phyloP scores from a whole-genome alignment of 768 basidiomycete species.

The Boletus edulis region DNA sequence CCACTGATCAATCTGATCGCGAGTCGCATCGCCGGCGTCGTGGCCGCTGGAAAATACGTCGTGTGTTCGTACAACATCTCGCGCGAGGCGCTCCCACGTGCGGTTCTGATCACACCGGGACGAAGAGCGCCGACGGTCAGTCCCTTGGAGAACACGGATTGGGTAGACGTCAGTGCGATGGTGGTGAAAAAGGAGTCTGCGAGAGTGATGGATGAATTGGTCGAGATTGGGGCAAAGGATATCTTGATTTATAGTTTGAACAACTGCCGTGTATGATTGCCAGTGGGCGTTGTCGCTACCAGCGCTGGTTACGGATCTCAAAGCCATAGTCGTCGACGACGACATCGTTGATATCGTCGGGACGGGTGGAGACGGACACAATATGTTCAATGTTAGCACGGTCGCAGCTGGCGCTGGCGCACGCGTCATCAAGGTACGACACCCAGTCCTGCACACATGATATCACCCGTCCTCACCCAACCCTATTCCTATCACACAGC shows the following conservation, averaged over 20 bases:
- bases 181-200: slow-evolving; percentile 81
- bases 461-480: no score
- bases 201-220: slow-evolving; percentile 84
- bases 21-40: slow-evolving; percentile 86
- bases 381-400: slow-evolving; percentile 96
- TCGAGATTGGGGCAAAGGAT: slow-evolving; percentile 84
- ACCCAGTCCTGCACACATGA: no score
- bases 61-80: slow-evolving; percentile 90
- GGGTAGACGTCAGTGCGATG: slow-evolving; percentile 94
- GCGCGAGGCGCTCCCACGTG: slow-evolving; percentile 59
- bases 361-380: slow-evolving; percentile 83
- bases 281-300: no score
- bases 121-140: slow-evolving; percentile 86
- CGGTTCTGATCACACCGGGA: slow-evolving; percentile 80
- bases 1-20: slow-evolving; percentile 78
- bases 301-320: no score
- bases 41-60: slow-evolving; percentile 85
- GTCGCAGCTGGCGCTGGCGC: slow-evolving; percentile 89
- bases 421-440: background rate
- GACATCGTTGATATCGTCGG: slow-evolving; percentile 43
- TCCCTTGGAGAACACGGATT: slow-evolving; percentile 75
- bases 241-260: slow-evolving; percentile 85
- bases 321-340: no score
- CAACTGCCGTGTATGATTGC: slow-evolving; percentile 83
- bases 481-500: slow-evolving; percentile 43